Base-by-base conservation (phyloP, 768 basidiomycete species). In the Lepiota brunneoincarnata region DNA sequence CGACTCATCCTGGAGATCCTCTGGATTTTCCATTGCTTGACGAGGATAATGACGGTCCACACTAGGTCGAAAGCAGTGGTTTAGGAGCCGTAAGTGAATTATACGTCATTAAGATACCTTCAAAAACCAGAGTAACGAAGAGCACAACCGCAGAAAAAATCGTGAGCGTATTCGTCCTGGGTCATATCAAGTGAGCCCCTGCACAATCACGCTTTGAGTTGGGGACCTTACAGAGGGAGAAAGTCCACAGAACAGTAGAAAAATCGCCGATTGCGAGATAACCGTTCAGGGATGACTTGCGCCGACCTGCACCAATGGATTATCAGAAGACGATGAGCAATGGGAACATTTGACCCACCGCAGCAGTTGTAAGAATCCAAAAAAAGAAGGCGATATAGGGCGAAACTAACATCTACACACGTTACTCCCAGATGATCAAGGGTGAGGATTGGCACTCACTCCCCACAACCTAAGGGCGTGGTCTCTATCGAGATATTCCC, bases 201-300 rank as follows among this genome's bases (percentile, higher is more conserved):
- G 41, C n/a, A 45, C 41, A 37, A 28, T 21, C 10, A 39, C 6
- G 6, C 4, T 18, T n/a, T 49, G 1, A n/a, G 14, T 15, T 38
- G 1, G 6, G 34, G 0, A 61, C 72, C n/a, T 58, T 58, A 78
- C 77, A 79, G 59, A 6, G 64, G 52, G 2, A 59, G 28, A 9
- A 63, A 69, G 12, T 75, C 57, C 6, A 80, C 67, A 3, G 78
- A 80, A 58, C 79, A 81, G 60, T 80, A 80, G 59, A 81, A 79
- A 57, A 76, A 78, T 4, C 78, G 75, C 23, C 78, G 72, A 58
- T 67, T 69, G n/a, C 78, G 75, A 18, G 75, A 75, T 14, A 80
- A 68, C 1, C 59, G 63, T 1, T 49, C 46, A 10, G 74, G n/a
- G 72, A 46, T 75, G 61, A 7, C 53, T 59, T 1, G 71, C 69